Percentiles rank a stretch among this genome's conserved stretches.
Evolutionary conservation across 2,329 filamentous ascomycete genomes (phyloP).

Genomic region (Allantophomopsis cytisporea): DNA sequence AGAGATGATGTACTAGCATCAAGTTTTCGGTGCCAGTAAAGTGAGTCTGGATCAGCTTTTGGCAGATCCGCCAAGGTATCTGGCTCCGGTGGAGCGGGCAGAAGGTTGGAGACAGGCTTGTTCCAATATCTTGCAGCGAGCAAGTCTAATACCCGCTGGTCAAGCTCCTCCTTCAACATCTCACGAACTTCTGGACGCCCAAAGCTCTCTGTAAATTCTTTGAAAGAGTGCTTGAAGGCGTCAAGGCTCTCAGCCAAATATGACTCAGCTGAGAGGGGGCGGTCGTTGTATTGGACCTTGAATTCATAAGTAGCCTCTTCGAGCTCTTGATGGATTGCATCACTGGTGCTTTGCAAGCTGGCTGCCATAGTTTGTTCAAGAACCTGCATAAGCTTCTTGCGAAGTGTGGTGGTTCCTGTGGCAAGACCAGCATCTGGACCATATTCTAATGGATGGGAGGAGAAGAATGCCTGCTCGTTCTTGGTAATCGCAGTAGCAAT

Average conservation of each 20-base stretch:
- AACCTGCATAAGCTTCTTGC: slow-evolving; percentile 94
- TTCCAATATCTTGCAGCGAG: slow-evolving; percentile 96
- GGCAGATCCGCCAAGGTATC: slow-evolving; percentile 68
- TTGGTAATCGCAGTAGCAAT: slow-evolving; percentile 70
- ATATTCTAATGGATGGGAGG: slow-evolving; percentile 68
- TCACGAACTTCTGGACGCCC: slow-evolving; percentile 81
- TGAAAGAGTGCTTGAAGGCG: slow-evolving; percentile 95
- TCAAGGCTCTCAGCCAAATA: slow-evolving; percentile 93
- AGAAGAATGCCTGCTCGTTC: slow-evolving; percentile 83
- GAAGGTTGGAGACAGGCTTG: slow-evolving; percentile 78
- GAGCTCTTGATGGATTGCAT: slow-evolving; percentile 87
- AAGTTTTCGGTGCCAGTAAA: slow-evolving; percentile 89
- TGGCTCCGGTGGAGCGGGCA: slow-evolving; percentile 47
- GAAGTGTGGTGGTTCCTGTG: slow-evolving; percentile 74
- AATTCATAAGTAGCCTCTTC: slow-evolving; percentile 97
- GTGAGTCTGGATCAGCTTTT: slow-evolving; percentile 70
- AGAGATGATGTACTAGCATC: slow-evolving; percentile 83
- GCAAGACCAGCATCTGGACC: slow-evolving; percentile 58
- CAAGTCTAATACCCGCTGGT: slow-evolving; percentile 88
- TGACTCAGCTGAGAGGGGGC: slow-evolving; percentile 85
- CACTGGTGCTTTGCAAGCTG: slow-evolving; percentile 76
- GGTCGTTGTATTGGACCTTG: slow-evolving; percentile 98
- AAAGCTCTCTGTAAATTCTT: slow-evolving; percentile 81
- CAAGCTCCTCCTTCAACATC: slow-evolving; percentile 80
- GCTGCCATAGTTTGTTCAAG: slow-evolving; percentile 95